Evolutionary conservation across 2,329 filamentous ascomycete genomes (phyloP).

Genomic region (Phyllosticta citrichinensis): DNA sequence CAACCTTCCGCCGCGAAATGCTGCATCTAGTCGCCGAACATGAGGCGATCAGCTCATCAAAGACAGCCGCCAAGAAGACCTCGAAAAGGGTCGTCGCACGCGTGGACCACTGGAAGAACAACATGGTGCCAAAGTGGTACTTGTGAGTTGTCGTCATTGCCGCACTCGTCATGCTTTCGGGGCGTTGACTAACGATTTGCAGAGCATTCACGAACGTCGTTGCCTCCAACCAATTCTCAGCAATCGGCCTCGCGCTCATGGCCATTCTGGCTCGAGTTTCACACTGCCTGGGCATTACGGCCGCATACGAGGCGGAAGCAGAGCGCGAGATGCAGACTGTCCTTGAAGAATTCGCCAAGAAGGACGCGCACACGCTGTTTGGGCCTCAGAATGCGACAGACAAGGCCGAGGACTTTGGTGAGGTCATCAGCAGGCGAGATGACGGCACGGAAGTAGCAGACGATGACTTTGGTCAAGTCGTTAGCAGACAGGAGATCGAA

Average conservation of each 20-base stretch:
- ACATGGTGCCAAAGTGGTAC: constrained; percentile 26
- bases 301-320: constrained; percentile 32
- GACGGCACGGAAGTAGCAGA: neutral
- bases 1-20: constrained; percentile 58
- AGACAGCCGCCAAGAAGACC: constrained; percentile 1
- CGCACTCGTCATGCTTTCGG: neutral
- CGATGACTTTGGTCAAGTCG: neutral
- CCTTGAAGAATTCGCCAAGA: constrained; percentile 18
- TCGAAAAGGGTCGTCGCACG: constrained; percentile 1
- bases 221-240: constrained; percentile 35
- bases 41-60: neutral
- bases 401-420: neutral
- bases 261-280: constrained; percentile 32
- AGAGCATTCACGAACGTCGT: constrained; percentile 36
- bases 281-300: constrained; percentile 31
- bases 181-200: constrained; percentile 9
- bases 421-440: neutral
- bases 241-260: constrained; percentile 36
- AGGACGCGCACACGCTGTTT: constrained; percentile 1
- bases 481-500: neutral
- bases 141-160: constrained; percentile 17
- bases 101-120: constrained; percentile 4
- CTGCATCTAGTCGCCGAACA: constrained; percentile 38
- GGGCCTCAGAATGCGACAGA: neutral
- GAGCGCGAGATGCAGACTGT: constrained; percentile 33